Base-by-base conservation (phyloP, 2,329 filamentous ascomycete genomes). In the Neofusicoccum sp. region DNA sequence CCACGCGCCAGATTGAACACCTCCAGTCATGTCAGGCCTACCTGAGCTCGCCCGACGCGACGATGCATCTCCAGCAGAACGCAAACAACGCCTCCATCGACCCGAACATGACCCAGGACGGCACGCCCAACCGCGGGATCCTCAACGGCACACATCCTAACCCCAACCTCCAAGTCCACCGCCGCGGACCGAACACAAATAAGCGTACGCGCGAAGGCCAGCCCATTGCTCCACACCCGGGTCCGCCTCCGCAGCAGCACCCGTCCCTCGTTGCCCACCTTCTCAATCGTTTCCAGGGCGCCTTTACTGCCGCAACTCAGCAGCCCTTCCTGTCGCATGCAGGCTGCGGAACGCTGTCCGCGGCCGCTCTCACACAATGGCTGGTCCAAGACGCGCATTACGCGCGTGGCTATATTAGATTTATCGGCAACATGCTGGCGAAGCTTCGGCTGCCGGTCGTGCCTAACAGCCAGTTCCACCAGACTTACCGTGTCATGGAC, bases 331-430 rank as follows among this genome's bases (percentile, higher is more conserved):
- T 92, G 58, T 80, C 79, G 9, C 81, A 85, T 52, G 89, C 89
- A 5, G 88, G 88, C 12, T 79, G 81, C 62, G 89, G 89, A 28
- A 84, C 81, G 0, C 78, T 90, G 16, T 78, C 84, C 16, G 85
- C 85, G 54, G 70, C 79, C 0, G 76, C 80, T 1, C 78, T 92
- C 9, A 83, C 84, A 22, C 81, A 83, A 73, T 92, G 89, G 89
- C 85, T 92, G 47, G 85, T 86, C 11, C 89, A 91, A 74, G 89
- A 92, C 74, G 81, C 87, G 7, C 83, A 92, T 64, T 90, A 91
- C 75, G 86, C 89, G 37, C 87, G 90, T 66, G 84, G 85, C 56
- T 90, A 91, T 75, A 84, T 91, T 68, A 82, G 84, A 31, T 90
- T 89, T 68, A 84, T 87, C 28, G 88, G 88, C 7, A 79, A 81